Base-by-base conservation (phyloP, 2,329 filamentous ascomycete genomes). In the Talaromyces sp. region DNA sequence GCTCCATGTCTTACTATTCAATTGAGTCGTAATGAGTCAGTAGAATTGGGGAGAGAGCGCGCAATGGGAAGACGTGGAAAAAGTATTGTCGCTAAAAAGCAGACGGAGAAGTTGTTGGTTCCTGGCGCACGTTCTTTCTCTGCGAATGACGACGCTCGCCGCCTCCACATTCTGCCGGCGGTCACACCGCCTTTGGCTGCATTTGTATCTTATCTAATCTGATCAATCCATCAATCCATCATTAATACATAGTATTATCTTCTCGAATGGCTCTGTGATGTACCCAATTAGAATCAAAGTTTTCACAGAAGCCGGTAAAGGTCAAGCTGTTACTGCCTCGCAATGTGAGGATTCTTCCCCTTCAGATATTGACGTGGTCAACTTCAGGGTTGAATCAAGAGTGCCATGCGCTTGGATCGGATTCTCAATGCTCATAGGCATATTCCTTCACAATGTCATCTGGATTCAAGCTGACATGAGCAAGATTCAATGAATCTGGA, bases 141-240 rank as follows among this genome's bases (percentile, higher is more conserved):
- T 22, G 56, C 56, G 37, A 59, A 59, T 59, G 56, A 59, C 54
- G 54, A 57, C 14, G 22, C 56, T 39, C 22, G 39, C 54, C 35
- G 54, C 56, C 33, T 43, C 35, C 33, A 33, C 52, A 33, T 56
- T 56, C 33, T 56, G 56, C 56, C 56, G 39, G 3, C 9, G 5
- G 3, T 31, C 14, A 41, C 56, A 59, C 56, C 56, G 56, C 56
- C 56, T 45, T 31, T 31, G 27, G 27, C 27, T 31, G 27, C 27
- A 24, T 16, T 8, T 27, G 2, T 35, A 24, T 56, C 31, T 56
- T 56, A 56, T 56, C 50, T 54, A 54, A 56, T 24, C 50, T 49
- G 45, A 37, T 31, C 27, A 6, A 6, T 31, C 27, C 27, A 31
- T 31, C 27, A 31, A 31, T 31, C 5, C 27, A 31, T 31, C 7